Evolutionary conservation across 2,329 filamentous ascomycete genomes (phyloP), one percentile per base, ranked within the genome.

Genomic region (Mollisia scopiformis): DNA sequence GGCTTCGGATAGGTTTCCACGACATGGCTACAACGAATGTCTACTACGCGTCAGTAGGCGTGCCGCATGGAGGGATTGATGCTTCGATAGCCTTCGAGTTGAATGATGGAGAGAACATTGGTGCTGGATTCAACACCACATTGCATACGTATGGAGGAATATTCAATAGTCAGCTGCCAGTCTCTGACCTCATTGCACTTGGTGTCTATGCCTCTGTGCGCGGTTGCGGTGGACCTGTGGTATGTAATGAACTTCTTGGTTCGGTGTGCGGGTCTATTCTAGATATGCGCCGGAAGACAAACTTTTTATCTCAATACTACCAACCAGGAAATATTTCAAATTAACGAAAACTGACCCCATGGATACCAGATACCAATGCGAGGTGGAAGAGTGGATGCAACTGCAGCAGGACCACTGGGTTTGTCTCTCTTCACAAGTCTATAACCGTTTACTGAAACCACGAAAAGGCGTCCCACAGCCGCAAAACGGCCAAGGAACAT

Each of bases 51-150:
- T n/a, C n/a, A n/a, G n/a, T n/a, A n/a, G n/a, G n/a, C n/a, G n/a
- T n/a, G n/a, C 61, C 66, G 3, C 59, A 67, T 4, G 85, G 85
- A 35, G 86, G 86, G 0, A 62, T 88, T 37, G 86, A 88, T 66
- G 85, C 75, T 14, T 88, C 85, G 4, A 74, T 88, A 30, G 82
- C 85, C 62, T 88, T 82, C 67, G 85, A 88, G 73, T 73, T 86
- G 21, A 75, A 72, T 30, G 80, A 77, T 58, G 77, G 79, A 37
- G 85, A 88, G 65, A 87, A 88, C 66, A 75, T 80, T 1, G 85
- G 85, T 0, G 77, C 82, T 0, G 84, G 80, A 1, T 85, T 86
- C 67, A 76, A 73, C 43, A 81, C 80, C 1, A 84, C 84, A 0
- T 75, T 87, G 25, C 72, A 76, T 52, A 84, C 82, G 66, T 83